Evolutionary conservation across 108 stramenopile species (phyloP), one percentile per base, ranked within the genome.

Genomic region (Thalassiosira profunda): DNA sequence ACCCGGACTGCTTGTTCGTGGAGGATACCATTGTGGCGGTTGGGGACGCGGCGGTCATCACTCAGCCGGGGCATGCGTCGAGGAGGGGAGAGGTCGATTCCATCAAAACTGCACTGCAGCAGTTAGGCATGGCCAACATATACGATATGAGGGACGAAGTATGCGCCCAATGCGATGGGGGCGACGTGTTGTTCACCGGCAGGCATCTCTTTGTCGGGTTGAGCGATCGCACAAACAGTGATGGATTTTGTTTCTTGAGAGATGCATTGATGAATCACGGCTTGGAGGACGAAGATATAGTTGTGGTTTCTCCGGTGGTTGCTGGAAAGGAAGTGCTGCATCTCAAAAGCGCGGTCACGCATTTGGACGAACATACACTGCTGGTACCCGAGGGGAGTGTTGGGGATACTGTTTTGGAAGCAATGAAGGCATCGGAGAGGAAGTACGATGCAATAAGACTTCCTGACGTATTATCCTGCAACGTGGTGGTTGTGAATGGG

Each of bases 1-100:
- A 79, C 63, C 85, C 90, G 5, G 90, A 91, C 60, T 80, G 70
- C 26, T 23, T 73, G n/a, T 91, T 91, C 72, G 85, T 91, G n/a
- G 90, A 91, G 76, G 90, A 91, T 60, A 83, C 82, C 5, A 82
- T 78, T 1, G 81, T 88, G 0, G 86, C 76, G 3, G 64, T 86
- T 57, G 82, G 72, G 15, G 56, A 72, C 31, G 59, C 23, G 14
- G 87, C 73, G 12, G 83, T 82, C 20, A 64, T 91, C 31, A 86
- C 79, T 24, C 47, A 48, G 5, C 56, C 73, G 18, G 90, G 84
- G 2, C 81, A 83, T 72, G 47, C 44, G n/a, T 80, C 85, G 9
- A 55, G 90, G 3, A 63, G 59, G 33, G 85, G 83, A 8, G 90
- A 91, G 53, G 90, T 84, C 0, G 85, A 78, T 56, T 68, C 82